Conservation (phyloP, 129 eudicot genomes). For the Flaveria robusta region DNA sequence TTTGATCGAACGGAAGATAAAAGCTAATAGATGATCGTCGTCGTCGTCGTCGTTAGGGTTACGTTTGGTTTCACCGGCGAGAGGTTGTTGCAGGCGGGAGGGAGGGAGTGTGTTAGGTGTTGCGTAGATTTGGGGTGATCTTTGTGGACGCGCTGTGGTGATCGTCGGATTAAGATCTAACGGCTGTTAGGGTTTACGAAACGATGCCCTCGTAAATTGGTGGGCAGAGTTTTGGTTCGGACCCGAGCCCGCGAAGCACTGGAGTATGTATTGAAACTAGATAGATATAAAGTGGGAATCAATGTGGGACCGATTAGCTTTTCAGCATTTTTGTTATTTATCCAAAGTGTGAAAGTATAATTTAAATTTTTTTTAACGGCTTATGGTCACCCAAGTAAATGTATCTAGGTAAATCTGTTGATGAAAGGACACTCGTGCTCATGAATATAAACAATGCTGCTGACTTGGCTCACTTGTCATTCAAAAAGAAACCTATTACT, state of each 20-base stretch:
- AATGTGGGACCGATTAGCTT: slow-evolving; percentile 20
- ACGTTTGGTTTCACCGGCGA: slow-evolving; percentile 38
- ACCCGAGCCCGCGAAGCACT: slow-evolving; percentile 40
- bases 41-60: slow-evolving; percentile 34
- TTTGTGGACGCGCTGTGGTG: slow-evolving; percentile 29
- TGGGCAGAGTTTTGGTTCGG: slow-evolving; percentile 30
- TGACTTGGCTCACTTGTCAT: too few species aligned
- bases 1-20: slow-evolving; percentile 13
- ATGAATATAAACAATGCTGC: too few species aligned
- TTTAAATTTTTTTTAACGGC: too few species aligned
- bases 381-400: too few species aligned
- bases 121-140: slow-evolving; percentile 33
- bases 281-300: slow-evolving; percentile 6
- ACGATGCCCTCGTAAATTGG: not conserved
- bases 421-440: too few species aligned
- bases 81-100: slow-evolving; percentile 22
- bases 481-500: too few species aligned
- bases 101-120: slow-evolving; percentile 34
- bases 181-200: slow-evolving; percentile 17
- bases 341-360: not conserved
- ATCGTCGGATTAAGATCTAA: slow-evolving; percentile 42
- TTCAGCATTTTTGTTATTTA: slow-evolving; percentile 3
- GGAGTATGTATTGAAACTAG: not conserved
- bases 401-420: too few species aligned
- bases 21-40: slow-evolving; percentile 26